Conservation (phyloP, 1,139 yeast genomes). For the Debaryomyces fabryi region DNA sequence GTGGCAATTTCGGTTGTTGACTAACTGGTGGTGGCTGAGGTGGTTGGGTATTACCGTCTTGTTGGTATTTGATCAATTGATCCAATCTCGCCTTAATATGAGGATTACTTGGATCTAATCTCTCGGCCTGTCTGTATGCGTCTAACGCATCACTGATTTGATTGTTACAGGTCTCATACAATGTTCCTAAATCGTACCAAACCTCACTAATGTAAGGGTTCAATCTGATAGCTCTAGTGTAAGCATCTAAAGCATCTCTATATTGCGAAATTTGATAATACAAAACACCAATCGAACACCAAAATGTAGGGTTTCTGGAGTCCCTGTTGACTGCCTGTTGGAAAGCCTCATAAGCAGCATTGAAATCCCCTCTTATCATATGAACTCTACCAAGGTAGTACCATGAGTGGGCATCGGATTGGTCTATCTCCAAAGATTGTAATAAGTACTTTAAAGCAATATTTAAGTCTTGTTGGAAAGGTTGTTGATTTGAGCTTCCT, state of each 20-base stretch:
- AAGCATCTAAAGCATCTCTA: slow-evolving; percentile 96
- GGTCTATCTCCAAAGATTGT: slow-evolving; percentile 87
- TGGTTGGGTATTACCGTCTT: slow-evolving; percentile 68
- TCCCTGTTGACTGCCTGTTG: slow-evolving; percentile 98
- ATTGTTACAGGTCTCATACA: slow-evolving; percentile 95
- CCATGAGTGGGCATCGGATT: slow-evolving; percentile 95
- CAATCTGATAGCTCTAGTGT: slow-evolving; percentile 91
- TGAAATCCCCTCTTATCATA: slow-evolving; percentile 93
- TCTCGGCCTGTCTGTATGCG: slow-evolving; percentile 94
- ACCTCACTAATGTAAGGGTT: slow-evolving; percentile 97
- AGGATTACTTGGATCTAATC: slow-evolving; percentile 91
- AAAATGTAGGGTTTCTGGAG: slow-evolving; percentile 94
- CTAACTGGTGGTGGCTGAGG: slow-evolving; percentile 71
- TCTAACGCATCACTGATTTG: slow-evolving; percentile 94
- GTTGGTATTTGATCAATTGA: slow-evolving; percentile 75
- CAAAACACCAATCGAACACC: slow-evolving; percentile 98
- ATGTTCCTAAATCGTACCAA: slow-evolving; percentile 97
- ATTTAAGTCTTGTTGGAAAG: slow-evolving; percentile 70
- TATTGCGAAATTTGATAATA: slow-evolving; percentile 95
- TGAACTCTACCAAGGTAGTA: slow-evolving; percentile 94
- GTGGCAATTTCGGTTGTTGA: slow-evolving; percentile 60
- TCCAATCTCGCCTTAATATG: slow-evolving; percentile 93
- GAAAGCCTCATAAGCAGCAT: slow-evolving; percentile 96
- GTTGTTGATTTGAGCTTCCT: slow-evolving; percentile 25
- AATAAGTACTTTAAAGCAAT: slow-evolving; percentile 79